Conservation (phyloP, 164 flowering plant genomes). For the Berberis thunbergii region DNA sequence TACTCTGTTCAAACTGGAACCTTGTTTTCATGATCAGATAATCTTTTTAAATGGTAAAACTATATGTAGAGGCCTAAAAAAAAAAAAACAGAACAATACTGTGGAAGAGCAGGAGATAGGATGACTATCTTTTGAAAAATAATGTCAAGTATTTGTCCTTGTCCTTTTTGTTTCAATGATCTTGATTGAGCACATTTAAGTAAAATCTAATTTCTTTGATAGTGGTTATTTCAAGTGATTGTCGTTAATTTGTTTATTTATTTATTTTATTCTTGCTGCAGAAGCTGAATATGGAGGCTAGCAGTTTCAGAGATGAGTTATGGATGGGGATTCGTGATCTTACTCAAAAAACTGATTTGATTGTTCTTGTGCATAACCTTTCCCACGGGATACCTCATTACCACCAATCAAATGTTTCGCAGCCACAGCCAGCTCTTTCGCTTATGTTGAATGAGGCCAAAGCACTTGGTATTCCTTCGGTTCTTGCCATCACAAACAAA, state of each 20-base stretch:
- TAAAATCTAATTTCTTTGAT: too few species aligned
- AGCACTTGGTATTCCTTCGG: conserved; percentile 89
- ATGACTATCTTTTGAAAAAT: too few species aligned
- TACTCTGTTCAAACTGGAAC: too few species aligned
- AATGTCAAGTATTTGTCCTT: too few species aligned
- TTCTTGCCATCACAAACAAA: conserved; percentile 88
- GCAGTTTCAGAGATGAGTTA: conserved; percentile 67
- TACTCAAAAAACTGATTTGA: conserved; percentile 68
- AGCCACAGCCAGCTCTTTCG: conserved; percentile 64
- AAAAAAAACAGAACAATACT: too few species aligned
- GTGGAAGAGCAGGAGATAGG: too few species aligned
- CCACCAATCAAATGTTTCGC: conserved; percentile 29
- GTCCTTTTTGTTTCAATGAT: too few species aligned
- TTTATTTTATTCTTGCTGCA: conserved; percentile 21
- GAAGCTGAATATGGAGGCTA: conserved; percentile 64
- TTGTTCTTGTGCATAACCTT: conserved; percentile 90
- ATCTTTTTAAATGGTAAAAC: too few species aligned
- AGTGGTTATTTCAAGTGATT: not conserved
- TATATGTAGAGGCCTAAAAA: too few species aligned
- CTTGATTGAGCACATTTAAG: too few species aligned
- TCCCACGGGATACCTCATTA: conserved; percentile 75
- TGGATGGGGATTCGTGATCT: conserved; percentile 89
- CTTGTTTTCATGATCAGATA: too few species aligned
- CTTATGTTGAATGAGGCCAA: conserved; percentile 82
- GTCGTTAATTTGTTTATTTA: not conserved